These are phyloP conservation scores for Danielia oregonensis DNA, from an alignment of 805 yeast species.

Conservation along the genomic window DNA sequence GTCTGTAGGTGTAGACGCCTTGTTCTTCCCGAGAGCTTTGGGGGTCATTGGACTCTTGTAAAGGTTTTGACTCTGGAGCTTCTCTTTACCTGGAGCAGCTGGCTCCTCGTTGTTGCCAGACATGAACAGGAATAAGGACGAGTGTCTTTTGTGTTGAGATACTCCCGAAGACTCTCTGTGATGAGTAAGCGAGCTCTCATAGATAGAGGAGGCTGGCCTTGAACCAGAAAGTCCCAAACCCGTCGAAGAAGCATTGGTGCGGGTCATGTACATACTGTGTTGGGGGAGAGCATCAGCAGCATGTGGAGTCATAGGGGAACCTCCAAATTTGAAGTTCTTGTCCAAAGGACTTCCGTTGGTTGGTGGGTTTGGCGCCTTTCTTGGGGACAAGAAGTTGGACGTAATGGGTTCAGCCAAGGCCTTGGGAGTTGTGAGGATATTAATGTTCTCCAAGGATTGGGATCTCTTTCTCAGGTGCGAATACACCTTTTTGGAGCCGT, in stretches of 20 bases:
- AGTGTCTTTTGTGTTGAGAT: constrained; percentile 52
- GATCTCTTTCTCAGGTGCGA: constrained; percentile 47
- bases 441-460: constrained; percentile 46
- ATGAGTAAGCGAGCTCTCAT: constrained; percentile 37
- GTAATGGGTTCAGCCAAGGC: constrained; percentile 4
- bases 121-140: constrained; percentile 55
- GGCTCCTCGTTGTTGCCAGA: constrained; percentile 27
- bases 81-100: constrained; percentile 4
- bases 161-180: constrained; percentile 28
- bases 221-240: constrained; percentile 19
- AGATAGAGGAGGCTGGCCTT: constrained; percentile 50
- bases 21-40: too few species aligned
- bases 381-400: constrained; percentile 54
- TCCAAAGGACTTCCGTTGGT: constrained; percentile 28
- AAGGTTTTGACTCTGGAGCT: constrained; percentile 9
- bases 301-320: constrained; percentile 13
- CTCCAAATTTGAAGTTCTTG: constrained; percentile 32
- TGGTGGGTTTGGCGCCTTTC: constrained; percentile 73
- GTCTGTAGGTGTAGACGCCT: neutral
- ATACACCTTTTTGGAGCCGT: neutral
- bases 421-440: constrained; percentile 3
- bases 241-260: constrained; percentile 21
- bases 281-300: constrained; percentile 1
- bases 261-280: constrained; percentile 17
- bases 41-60: constrained; percentile 4